Conservation (phyloP, 306 rosid genomes). For the Acacia crassicarpa region DNA sequence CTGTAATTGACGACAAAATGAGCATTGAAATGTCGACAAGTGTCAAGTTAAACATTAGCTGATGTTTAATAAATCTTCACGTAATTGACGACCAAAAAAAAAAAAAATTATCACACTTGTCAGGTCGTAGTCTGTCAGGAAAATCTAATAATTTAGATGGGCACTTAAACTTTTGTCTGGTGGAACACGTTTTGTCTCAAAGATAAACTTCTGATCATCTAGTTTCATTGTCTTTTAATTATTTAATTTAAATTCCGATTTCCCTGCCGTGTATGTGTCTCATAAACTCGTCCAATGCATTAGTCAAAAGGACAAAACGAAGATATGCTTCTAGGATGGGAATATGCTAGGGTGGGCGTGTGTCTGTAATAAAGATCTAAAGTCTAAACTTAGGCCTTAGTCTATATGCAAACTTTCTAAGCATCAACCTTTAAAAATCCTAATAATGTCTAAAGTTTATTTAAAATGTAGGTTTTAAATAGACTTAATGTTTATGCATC, state of each 20-base stretch:
- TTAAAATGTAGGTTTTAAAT: too few species aligned
- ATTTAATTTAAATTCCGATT: not conserved
- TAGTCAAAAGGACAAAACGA: not conserved
- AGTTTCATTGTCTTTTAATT: not conserved
- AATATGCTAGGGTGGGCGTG: too few species aligned
- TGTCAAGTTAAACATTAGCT: not conserved
- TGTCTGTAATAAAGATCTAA: too few species aligned
- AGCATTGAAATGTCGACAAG: not conserved
- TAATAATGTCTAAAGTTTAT: too few species aligned
- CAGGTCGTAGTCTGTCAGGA: not conserved
- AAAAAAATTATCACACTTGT: not conserved
- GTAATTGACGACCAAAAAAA: not conserved
- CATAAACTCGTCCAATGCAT: not conserved
- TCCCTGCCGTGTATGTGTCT: not conserved
- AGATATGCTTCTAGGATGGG: not conserved
- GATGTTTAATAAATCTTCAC: not conserved
- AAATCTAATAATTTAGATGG: not conserved
- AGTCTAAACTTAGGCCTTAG: too few species aligned
- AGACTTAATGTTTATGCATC: too few species aligned
- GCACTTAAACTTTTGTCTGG: not conserved
- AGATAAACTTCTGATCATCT: not conserved
- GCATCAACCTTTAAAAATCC: too few species aligned
- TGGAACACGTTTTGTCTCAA: not conserved
- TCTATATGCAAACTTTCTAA: too few species aligned
- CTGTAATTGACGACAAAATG: too few species aligned